Evolutionary conservation across 306 rosid genomes (phyloP), one percentile per base, ranked within the genome.

Genomic region (Purshia tridentata): DNA sequence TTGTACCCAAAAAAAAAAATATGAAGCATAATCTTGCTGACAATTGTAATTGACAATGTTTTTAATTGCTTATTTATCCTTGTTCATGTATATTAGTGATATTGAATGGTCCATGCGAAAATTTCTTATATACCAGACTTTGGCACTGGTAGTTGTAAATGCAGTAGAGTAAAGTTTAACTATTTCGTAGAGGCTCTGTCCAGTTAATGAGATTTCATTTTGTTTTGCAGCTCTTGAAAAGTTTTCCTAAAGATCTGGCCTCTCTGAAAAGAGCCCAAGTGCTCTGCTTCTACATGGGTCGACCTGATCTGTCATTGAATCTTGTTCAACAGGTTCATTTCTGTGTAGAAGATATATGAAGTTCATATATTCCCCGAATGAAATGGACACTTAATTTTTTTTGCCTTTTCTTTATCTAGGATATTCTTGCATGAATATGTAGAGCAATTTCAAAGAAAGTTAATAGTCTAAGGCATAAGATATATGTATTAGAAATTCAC

Each of bases 251-350:
- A 83, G 98, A 94, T 84, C 75, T 94, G 76, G 73, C 49, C 51
- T 84, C 98, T 68, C 82, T 91, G 71, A 91, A 91, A 90, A 85
- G 96, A 80, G 97, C 83, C 22, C 97, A 94, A 85, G 23, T 84
- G 65, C 39, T 91, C 50, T 88, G 89, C 86, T 91, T 94, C 84
- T 89, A 82, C 91, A 83, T 77, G 91, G 96, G 86, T 41, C 80
- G 76, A 65, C 84, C 92, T 48, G 92, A 84, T 85, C 78, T 84
- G 18, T 82, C 86, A 15, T 60, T 91, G 64, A 60, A 79, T 72
- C 89, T 94, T 74, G 85, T 81, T 85, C 78, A 87, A 59, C 95
- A 89, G 98, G 97, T 94, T 59, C 37, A 61, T 37, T 81, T 80
- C 52, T 10, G 58, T 74, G 11, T 60, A 11, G 18, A 29, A 42